These are phyloP conservation scores for Stenogyne calaminthoides DNA, from an alignment of 305 asterid genomes.

Conservation along the genomic window DNA sequence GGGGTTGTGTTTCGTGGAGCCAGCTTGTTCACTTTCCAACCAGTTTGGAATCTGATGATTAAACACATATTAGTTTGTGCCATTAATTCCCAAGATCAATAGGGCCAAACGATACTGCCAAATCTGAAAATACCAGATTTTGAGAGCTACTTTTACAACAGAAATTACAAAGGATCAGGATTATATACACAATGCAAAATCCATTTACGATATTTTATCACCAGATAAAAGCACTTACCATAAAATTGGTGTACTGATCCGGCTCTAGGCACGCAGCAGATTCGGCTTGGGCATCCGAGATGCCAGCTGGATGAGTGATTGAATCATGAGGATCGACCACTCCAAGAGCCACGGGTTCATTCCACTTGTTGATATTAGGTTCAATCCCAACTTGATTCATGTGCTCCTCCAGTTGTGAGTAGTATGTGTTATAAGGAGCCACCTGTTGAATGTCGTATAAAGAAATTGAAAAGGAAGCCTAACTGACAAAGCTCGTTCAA, in stretches of 20 bases:
- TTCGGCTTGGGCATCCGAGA: constrained; percentile 90
- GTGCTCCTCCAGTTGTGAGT: constrained; percentile 87
- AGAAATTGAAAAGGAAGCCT: constrained; percentile 12
- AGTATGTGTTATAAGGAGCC: constrained; percentile 88
- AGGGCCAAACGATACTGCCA: too few species aligned
- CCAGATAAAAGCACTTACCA: constrained; percentile 52
- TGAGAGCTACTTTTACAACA: too few species aligned
- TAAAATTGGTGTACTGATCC: constrained; percentile 77
- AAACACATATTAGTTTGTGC: constrained; percentile 27
- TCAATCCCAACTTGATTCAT: constrained; percentile 84
- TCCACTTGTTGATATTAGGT: constrained; percentile 82
- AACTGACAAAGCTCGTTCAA: constrained; percentile 5
- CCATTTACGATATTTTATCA: neutral
- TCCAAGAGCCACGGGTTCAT: constrained; percentile 82
- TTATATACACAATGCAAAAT: constrained; percentile 2
- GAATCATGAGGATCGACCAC: constrained; percentile 96
- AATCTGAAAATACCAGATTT: too few species aligned
- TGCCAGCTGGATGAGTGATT: constrained; percentile 95
- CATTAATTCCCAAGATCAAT: too few species aligned
- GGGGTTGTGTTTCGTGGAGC: constrained; percentile 75
- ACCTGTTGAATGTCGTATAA: constrained; percentile 53
- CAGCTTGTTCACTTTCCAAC: constrained; percentile 68
- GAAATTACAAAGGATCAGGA: constrained; percentile 13
- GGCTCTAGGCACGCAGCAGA: constrained; percentile 79
- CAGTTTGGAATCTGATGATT: constrained; percentile 74